Evolutionary conservation across 495 filamentous ascomycete species (phyloP).

Genomic region (Apiosordaria backusii): DNA sequence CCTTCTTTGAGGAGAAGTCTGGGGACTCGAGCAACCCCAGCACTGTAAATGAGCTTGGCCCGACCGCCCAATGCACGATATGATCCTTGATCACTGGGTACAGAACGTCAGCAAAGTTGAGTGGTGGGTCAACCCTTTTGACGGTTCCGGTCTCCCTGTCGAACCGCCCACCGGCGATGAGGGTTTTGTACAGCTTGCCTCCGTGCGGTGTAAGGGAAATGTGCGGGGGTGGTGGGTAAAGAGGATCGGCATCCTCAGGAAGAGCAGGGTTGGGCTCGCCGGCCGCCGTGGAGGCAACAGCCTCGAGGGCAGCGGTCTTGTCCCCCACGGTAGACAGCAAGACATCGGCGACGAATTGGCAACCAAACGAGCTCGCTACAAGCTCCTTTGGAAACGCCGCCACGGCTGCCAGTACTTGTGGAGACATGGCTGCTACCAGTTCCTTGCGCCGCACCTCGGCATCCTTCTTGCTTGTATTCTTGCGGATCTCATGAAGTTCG

Average conservation of each 20-base stretch:
- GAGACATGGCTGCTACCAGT: slow-evolving; percentile 64
- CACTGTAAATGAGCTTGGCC: slow-evolving; percentile 76
- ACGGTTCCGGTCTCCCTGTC: slow-evolving; percentile 66
- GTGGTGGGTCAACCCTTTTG: slow-evolving; percentile 65
- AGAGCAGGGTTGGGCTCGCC: slow-evolving; percentile 52
- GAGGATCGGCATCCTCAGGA: slow-evolving; percentile 39
- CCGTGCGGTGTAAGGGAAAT: slow-evolving; percentile 58
- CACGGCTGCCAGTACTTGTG: slow-evolving; percentile 67
- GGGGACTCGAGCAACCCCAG: slow-evolving; percentile 74
- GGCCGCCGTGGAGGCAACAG: slow-evolving; percentile 65
- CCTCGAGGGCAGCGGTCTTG: slow-evolving; percentile 63
- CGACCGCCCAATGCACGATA: slow-evolving; percentile 80
- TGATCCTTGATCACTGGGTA: slow-evolving; percentile 73
- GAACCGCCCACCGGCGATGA: slow-evolving; percentile 82
- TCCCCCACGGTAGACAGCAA: slow-evolving; percentile 72
- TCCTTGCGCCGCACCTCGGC: slow-evolving; percentile 69
- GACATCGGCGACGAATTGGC: slow-evolving; percentile 79
- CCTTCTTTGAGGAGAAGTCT: slow-evolving; percentile 64
- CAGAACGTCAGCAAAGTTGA: slow-evolving; percentile 73
- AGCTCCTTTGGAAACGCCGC: slow-evolving; percentile 62
- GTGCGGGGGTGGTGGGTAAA: slow-evolving; percentile 40
- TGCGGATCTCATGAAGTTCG: slow-evolving; percentile 71
- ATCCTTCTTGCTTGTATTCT: slow-evolving; percentile 87
- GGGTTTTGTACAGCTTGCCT: slow-evolving; percentile 83
- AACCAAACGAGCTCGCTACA: slow-evolving; percentile 72